Evolutionary conservation across 1,284 basidiomycete species (phyloP).

Genomic region (Phaffia rhodozyma): DNA sequence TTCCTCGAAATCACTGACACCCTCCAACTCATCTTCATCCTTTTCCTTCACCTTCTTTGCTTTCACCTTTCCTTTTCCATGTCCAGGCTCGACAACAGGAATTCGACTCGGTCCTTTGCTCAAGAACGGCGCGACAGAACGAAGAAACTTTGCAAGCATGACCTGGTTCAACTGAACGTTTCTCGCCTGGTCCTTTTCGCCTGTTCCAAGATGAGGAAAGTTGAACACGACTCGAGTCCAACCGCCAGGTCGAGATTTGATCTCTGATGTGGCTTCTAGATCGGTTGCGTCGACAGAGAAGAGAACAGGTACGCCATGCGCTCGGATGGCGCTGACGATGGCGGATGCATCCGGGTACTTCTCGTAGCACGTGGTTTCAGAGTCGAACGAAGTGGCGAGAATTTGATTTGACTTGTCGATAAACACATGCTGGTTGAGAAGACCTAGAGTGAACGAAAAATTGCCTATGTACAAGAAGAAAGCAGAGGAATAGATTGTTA

Average conservation of each 20-base stretch:
- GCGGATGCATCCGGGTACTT: constrained; percentile 73
- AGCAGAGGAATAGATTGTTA: not conserved
- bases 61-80: constrained; percentile 17
- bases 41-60: constrained; percentile 25
- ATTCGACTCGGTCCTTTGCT: constrained; percentile 40
- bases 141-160: constrained; percentile 72
- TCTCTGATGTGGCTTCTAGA: constrained; percentile 47
- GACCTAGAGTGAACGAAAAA: constrained; percentile 78
- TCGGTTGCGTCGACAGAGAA: constrained; percentile 78
- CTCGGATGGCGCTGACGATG: constrained; percentile 49
- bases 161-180: constrained; percentile 87
- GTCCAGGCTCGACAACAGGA: constrained; percentile 14
- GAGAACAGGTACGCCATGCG: constrained; percentile 55
- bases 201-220: constrained; percentile 87
- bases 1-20: constrained; percentile 25
- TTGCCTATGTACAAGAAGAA: constrained; percentile 43
- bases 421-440: constrained; percentile 46
- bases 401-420: constrained; percentile 53
- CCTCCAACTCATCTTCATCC: constrained; percentile 31
- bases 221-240: constrained; percentile 84
- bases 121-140: constrained; percentile 56
- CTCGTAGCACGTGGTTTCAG: constrained; percentile 56
- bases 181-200: constrained; percentile 86
- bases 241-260: constrained; percentile 40
- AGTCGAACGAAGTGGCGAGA: constrained; percentile 79